Evolutionary conservation across 2,329 filamentous ascomycete species (phyloP), one percentile per base, ranked within the genome.

Genomic region (Fusarium tuaranense): DNA sequence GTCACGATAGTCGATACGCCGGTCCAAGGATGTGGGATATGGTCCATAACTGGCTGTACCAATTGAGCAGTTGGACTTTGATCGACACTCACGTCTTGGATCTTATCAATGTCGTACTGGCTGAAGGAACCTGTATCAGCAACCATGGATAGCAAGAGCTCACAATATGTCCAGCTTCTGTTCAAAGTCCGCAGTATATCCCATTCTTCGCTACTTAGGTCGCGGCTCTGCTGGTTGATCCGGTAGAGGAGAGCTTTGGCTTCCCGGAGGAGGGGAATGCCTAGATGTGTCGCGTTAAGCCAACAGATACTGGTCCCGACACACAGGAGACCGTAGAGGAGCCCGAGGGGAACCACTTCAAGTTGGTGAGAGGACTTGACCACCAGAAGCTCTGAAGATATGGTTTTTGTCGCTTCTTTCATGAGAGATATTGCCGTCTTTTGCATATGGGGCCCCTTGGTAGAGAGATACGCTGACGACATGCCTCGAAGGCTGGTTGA

Each of bases 401-500:
- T 79, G 1, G 79, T 77, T 38, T 76, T 74, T 1, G 81, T 82
- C 0, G 80, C 78, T 20, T 81, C 80, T n/a, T 77, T 76, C 73
- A 85, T 78, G 16, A 80, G 78, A 0, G 82, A 82, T 36, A 84
- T 36, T 36, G 34, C 34, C 12, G 34, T 36, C 34, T 36, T 36
- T 36, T 36, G 34, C 34, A 36, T 36, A 36, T 36, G 34, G 12
- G 34, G 34, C 34, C 13, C 76, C 12, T 80, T 77, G 0, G 80
- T 76, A 0, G 80, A 79, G 18, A 85, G 73, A 16, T 81, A 84
- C 0, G 81, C 80, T 1, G 83, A 83, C 0, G 83, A 83, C 83
- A 85, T 85, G 72, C 82, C 83, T 48, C 84, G 83, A 18, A 85
- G 78, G n/a, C 81, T 81, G n/a, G 80, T 82, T 12, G 81, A 83